Base-by-base conservation (phyloP, 768 basidiomycete species). In the Sistotremastrum niveocremeum region DNA sequence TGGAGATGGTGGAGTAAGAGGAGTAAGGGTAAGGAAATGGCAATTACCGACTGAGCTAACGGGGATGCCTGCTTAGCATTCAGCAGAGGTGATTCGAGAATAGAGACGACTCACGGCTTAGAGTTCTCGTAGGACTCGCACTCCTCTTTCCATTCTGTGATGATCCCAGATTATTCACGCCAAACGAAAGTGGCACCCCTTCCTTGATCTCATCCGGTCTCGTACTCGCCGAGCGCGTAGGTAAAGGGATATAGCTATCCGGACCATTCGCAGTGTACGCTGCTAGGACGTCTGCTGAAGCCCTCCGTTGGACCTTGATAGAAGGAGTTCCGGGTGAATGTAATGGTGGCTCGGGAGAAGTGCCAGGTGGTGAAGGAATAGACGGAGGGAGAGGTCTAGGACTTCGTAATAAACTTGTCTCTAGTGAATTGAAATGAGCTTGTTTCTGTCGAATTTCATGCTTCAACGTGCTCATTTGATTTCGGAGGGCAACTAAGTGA, bases 371-470 rank as follows among this genome's bases (percentile, higher is more conserved):
- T 8, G 61, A 56, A 20, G 59, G 52, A 9, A 65, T 61, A n/a
- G 61, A 58, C 32, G 63, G 57, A 43, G 64, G 64, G 51, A 75
- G 67, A 36, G 79, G 76, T 47, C 85, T 73, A 10, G 84, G 81
- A 11, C 76, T 76, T 52, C 74, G 74, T 42, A 79, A 70, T 41
- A 88, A 64, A 45, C 74, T 68, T 56, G 68, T 82, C 60, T 88
- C 85, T 44, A 87, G 72, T 36, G 57, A 68, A 53, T 79, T 73
- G 34, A 86, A 61, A 54, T 87, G 83, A 12, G 84, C 84, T 66
- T 86, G 83, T 57, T 88, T 82, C 54, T 87, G 84, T 50, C 85
- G 68, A 54, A 88, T 88, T 57, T 71, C 76, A 59, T 88, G 85
- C 63, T 81, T 86, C 56, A 88, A 64, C 37, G 78, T 79, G 53